These are phyloP conservation scores for Thalassiosira ordinaria DNA, from an alignment of 352 stramenopile genomes.

Conservation along the genomic window DNA sequence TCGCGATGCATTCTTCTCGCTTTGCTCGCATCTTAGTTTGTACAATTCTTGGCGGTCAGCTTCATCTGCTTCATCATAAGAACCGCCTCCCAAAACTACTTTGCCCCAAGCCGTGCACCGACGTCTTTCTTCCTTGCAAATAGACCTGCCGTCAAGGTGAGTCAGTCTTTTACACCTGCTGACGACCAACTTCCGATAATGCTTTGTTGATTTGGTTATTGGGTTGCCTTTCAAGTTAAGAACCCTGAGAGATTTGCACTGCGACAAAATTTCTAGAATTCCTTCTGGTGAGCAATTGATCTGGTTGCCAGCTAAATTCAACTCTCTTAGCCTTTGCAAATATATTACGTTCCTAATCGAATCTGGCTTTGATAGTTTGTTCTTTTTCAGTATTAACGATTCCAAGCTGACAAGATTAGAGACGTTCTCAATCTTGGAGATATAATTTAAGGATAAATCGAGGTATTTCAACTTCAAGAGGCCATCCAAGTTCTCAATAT, in stretches of 20 bases:
- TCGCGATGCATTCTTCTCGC: slow-evolving; percentile 17
- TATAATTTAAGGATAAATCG: slow-evolving; percentile 84
- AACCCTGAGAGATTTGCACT: slow-evolving; percentile 81
- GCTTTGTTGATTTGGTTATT: slow-evolving; percentile 90
- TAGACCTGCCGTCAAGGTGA: slow-evolving; percentile 92
- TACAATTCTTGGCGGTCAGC: slow-evolving; percentile 37
- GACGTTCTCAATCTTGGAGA: slow-evolving; percentile 86
- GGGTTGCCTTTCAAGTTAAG: slow-evolving; percentile 89
- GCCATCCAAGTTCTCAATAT: slow-evolving; percentile 46
- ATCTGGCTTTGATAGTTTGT: slow-evolving; percentile 86
- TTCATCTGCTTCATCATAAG: slow-evolving; percentile 47
- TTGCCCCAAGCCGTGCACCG: slow-evolving; percentile 86
- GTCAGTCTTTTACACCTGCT: slow-evolving; percentile 87
- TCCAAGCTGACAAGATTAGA: slow-evolving; percentile 85
- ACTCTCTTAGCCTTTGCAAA: slow-evolving; percentile 87
- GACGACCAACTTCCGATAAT: slow-evolving; percentile 94
- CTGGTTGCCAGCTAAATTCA: slow-evolving; percentile 93
- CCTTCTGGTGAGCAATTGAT: slow-evolving; percentile 84
- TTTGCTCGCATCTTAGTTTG: slow-evolving; percentile 29
- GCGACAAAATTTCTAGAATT: slow-evolving; percentile 86
- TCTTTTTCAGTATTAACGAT: slow-evolving; percentile 91
- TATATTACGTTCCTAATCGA: slow-evolving; percentile 85
- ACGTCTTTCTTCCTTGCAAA: slow-evolving; percentile 92
- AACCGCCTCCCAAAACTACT: slow-evolving; percentile 55
- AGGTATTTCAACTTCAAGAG: slow-evolving; percentile 89